Evolutionary conservation across 768 basidiomycete genomes (phyloP), one percentile per base, ranked within the genome.

Genomic region (Tubosaeta sp.): DNA sequence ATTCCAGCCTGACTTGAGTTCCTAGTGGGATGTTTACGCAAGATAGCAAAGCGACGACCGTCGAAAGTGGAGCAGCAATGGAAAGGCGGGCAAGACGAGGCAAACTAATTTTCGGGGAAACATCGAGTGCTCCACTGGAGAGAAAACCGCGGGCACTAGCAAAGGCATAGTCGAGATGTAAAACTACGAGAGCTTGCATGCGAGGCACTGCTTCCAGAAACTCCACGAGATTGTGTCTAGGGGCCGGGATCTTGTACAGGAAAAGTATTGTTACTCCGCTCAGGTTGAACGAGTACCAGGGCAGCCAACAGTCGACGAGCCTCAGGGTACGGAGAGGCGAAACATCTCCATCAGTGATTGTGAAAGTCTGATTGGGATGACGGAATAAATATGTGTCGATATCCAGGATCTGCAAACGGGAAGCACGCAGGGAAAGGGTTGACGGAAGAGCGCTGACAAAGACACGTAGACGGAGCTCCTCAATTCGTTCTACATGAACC

Each of bases 261-360:
- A 59, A 64, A 26, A 79, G 65, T 41, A 63, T 61, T 11, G 67
- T 70, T 16, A 78, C 66, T 37, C 65, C 58, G 29, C 45, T 46
- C 39, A 48, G 26, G 37, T 13, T 25, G 32, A 35, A 13, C 7
- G 34, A 14, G 7, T 35, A 0, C 34, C 34, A 35, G 1, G 16
- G 14, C 13, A 35, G 4, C 16, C 13, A 13, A 35, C 13, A 16
- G 2, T 7, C 7, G 5, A 1, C 7, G 34, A 35, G 34, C 34
- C 13, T 35, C 6, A 35, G 34, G 12, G 16, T n/a, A 35, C 14
- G 14, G 14, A 35, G 34, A 35, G 14, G 14, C 6, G 34, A 13
- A 6, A 35, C 13, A 6, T n/a, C 34, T 14, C 16, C 34, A 35
- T 35, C 33, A 34, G 9, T 34, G 33, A 34, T 34, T 11, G 19